Conservation (phyloP, 2,329 filamentous ascomycete species). For the Fusarium nematophilum region DNA sequence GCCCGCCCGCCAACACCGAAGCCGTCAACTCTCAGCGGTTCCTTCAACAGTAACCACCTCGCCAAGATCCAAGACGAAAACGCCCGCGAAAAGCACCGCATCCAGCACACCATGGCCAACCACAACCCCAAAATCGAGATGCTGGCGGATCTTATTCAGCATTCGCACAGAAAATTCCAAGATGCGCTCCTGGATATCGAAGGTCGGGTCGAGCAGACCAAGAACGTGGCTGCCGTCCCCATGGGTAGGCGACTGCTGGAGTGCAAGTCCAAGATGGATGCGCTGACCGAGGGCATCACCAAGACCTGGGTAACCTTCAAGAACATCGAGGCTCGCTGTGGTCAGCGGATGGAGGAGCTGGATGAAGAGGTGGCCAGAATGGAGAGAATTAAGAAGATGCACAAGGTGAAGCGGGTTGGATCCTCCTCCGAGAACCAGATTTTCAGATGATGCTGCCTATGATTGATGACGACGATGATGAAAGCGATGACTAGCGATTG, state of each 20-base stretch:
- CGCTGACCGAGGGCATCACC: neutral
- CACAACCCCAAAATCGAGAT: neutral
- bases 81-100: constrained; percentile 13
- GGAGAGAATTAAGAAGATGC: constrained; percentile 11
- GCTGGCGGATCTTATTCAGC: neutral
- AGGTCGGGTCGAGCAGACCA: neutral
- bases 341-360: constrained; percentile 7
- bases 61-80: neutral
- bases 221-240: neutral
- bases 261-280: constrained; percentile 1
- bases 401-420: constrained; percentile 2
- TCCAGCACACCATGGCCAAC: neutral
- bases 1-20: neutral
- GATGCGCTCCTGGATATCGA: constrained; percentile 1
- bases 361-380: constrained; percentile 13
- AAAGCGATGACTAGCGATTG: neutral
- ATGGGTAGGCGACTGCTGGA: constrained; percentile 12
- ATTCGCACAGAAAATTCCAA: neutral
- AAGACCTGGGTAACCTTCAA: neutral
- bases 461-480: neutral
- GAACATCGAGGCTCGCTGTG: neutral
- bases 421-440: neutral
- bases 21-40: neutral
- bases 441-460: neutral
- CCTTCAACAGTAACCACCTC: constrained; percentile 8